Evolutionary conservation across 306 rosid species (phyloP).

Genomic region (Adenanthera pavonina): DNA sequence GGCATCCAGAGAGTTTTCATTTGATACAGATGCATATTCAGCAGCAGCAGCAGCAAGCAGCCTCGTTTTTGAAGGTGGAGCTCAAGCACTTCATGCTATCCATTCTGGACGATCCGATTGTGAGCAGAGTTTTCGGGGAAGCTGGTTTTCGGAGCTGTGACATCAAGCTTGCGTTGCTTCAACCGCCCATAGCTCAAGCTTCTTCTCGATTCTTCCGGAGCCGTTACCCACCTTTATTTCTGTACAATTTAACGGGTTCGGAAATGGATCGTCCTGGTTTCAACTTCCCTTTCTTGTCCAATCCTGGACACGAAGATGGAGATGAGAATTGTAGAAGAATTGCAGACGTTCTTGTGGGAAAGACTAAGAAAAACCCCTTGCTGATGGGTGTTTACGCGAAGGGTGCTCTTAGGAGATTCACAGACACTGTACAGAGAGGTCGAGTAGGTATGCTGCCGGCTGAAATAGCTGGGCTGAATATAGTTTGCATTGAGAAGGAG

Average conservation of each 20-base stretch:
- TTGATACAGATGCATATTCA: constrained; percentile 61
- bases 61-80: constrained; percentile 81
- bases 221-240: constrained; percentile 71
- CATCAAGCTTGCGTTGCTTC: constrained; percentile 74
- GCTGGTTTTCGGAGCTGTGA: constrained; percentile 88
- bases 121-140: constrained; percentile 85
- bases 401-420: constrained; percentile 63
- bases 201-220: constrained; percentile 47
- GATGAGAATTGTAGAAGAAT: constrained; percentile 73
- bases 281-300: constrained; percentile 47
- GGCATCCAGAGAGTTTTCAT: constrained; percentile 89
- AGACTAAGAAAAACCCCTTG: constrained; percentile 65
- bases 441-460: constrained; percentile 37
- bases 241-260: constrained; percentile 50
- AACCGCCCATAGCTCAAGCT: constrained; percentile 56
- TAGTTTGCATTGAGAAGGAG: constrained; percentile 56
- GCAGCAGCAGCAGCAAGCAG: constrained; percentile 56
- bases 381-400: constrained; percentile 67
- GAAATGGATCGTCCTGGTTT: constrained; percentile 51
- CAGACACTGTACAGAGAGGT: constrained; percentile 46
- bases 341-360: constrained; percentile 54
- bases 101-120: constrained; percentile 93
- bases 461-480: constrained; percentile 49
- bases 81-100: constrained; percentile 83
- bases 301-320: constrained; percentile 4